phyloP scores from a whole-genome alignment of 2,329 filamentous ascomycete genomes.

The Alternaria arborescens region DNA sequence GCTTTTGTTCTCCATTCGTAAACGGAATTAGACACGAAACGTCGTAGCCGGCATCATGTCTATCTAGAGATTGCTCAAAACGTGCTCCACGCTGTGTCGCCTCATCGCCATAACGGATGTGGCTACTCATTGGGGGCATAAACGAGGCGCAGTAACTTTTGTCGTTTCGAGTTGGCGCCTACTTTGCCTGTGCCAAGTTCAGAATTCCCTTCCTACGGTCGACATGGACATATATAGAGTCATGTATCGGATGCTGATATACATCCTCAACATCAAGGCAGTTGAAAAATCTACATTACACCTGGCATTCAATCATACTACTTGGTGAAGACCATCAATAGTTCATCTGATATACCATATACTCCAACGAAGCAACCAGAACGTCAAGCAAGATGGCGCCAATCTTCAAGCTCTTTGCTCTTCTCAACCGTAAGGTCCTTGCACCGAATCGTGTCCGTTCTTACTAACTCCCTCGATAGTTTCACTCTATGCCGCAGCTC shows the following conservation, averaged over 20 bases:
- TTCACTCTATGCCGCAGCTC: slow-evolving; percentile 35
- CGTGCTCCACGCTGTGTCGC: slow-evolving; percentile 14
- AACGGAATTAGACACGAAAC: slow-evolving; percentile 28
- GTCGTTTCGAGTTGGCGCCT: slow-evolving; percentile 35
- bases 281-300: background rate
- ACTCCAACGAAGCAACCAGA: background rate
- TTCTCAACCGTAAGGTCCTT: slow-evolving; percentile 32
- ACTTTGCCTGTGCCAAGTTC: background rate
- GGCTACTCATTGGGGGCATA: slow-evolving; percentile 22
- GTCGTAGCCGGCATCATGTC: slow-evolving; percentile 16
- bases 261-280: slow-evolving; percentile 13
- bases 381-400: slow-evolving; percentile 32
- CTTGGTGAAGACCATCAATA: slow-evolving; percentile 24
- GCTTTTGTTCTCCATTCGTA: slow-evolving; percentile 31
- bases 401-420: slow-evolving; percentile 36
- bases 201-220: background rate
- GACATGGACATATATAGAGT: slow-evolving; percentile 25
- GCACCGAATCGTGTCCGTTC: background rate
- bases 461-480: slow-evolving; percentile 24
- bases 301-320: slow-evolving; percentile 19
- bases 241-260: background rate
- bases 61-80: background rate
- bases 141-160: slow-evolving; percentile 20
- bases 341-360: background rate
- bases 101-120: slow-evolving; percentile 21